These are phyloP conservation scores for Apiotrichum gamsii DNA, from an alignment of 1,284 basidiomycete genomes.

Conservation along the genomic window DNA sequence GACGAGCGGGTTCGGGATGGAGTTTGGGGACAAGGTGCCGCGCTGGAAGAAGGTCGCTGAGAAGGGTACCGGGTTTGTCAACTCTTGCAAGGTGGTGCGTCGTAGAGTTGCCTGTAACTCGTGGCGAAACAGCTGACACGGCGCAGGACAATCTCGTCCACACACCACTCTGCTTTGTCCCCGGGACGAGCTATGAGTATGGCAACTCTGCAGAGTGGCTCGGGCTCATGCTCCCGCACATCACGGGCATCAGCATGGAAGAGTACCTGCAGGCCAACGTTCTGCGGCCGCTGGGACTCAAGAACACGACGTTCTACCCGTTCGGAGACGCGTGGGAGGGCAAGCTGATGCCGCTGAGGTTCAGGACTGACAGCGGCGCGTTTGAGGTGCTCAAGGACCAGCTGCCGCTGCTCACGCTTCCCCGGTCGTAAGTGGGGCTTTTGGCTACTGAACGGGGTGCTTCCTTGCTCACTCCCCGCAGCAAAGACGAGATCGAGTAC, in stretches of 20 bases:
- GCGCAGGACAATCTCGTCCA: constrained; percentile 32
- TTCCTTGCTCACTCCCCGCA: too few relatives aligned
- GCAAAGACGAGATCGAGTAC: constrained; percentile 31
- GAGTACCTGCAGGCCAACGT: constrained; percentile 28
- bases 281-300: constrained; percentile 31
- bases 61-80: constrained; percentile 29
- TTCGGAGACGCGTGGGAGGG: constrained; percentile 16
- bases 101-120: too few relatives aligned
- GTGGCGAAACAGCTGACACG: too few relatives aligned
- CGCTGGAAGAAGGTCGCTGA: constrained; percentile 22
- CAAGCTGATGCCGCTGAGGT: constrained; percentile 23
- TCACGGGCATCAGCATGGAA: constrained; percentile 20
- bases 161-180: constrained; percentile 27
- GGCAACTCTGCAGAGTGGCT: constrained; percentile 39
- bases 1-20: constrained; percentile 33
- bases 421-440: constrained; percentile 18
- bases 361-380: constrained; percentile 1
- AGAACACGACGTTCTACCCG: constrained; percentile 31
- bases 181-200: constrained; percentile 28
- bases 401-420: constrained; percentile 20
- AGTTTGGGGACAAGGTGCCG: constrained; percentile 25
- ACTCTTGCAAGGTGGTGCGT: constrained; percentile 33
- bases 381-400: constrained; percentile 23
- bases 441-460: too few relatives aligned
- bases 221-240: constrained; percentile 26